Evolutionary conservation across 495 filamentous ascomycete species (phyloP).

Genomic region (Aspergillus asperescens): DNA sequence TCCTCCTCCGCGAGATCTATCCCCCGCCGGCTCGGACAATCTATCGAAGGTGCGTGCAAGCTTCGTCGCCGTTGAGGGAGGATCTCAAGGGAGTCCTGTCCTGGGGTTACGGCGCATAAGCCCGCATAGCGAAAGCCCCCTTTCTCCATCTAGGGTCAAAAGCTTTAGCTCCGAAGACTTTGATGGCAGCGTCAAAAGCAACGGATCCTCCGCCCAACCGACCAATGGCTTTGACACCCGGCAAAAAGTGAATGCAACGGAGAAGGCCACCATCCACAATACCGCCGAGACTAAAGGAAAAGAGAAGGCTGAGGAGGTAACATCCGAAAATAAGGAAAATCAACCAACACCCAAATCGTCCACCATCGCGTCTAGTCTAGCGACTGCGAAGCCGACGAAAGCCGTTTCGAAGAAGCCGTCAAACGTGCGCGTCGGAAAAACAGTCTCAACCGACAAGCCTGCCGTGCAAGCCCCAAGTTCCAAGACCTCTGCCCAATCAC

Average conservation of each 20-base stretch:
- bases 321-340: conserved; percentile 15
- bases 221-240: conserved; percentile 18
- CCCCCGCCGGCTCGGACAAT: conserved; percentile 51
- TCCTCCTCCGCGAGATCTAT: conserved; percentile 69
- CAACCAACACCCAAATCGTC: conserved; percentile 11
- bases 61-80: conserved; percentile 71
- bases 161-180: conserved; percentile 33
- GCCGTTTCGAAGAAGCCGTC: conserved; percentile 38
- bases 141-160: conserved; percentile 28
- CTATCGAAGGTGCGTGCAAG: conserved; percentile 76
- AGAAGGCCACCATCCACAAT: not conserved
- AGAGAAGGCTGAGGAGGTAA: not conserved
- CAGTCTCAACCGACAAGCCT: conserved; percentile 23
- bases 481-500: conserved; percentile 21
- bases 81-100: conserved; percentile 28
- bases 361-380: conserved; percentile 14
- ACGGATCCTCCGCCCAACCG: conserved; percentile 26
- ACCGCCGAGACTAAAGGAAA: not conserved
- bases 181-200: conserved; percentile 27
- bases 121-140: conserved; percentile 30
- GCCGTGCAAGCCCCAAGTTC: conserved; percentile 19
- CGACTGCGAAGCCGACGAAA: conserved; percentile 28
- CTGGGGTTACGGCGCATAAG: conserved; percentile 36
- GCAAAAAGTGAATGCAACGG: conserved; percentile 19
- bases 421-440: conserved; percentile 37